Percentiles rank a stretch among this genome's conserved stretches.
These are phyloP conservation scores for Xylaria arbuscula DNA, from an alignment of 2,329 filamentous ascomycete species.

Conservation along the genomic window DNA sequence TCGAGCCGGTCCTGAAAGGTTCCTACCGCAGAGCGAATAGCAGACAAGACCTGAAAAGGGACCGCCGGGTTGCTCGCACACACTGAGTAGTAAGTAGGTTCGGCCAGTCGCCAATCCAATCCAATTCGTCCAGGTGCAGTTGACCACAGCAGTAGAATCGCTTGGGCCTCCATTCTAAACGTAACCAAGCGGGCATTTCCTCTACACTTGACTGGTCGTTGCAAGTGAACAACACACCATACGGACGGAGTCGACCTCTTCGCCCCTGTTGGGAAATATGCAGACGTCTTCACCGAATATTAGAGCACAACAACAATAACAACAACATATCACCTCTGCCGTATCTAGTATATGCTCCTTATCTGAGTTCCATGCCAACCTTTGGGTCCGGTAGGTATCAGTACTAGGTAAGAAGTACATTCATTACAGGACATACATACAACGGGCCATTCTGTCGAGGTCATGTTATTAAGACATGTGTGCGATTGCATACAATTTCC, in stretches of 20 bases:
- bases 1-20: constrained; percentile 28
- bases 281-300: constrained; percentile 34
- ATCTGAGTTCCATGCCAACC: constrained; percentile 17
- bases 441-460: constrained; percentile 21
- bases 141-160: constrained; percentile 29
- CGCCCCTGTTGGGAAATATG: constrained; percentile 30
- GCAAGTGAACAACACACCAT: constrained; percentile 39
- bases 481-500: constrained; percentile 12
- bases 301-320: constrained; percentile 12
- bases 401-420: not conserved
- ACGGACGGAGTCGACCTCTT: constrained; percentile 29
- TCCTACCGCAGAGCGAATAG: constrained; percentile 18
- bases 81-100: constrained; percentile 21
- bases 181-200: constrained; percentile 37
- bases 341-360: too few species aligned
- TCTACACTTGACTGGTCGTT: constrained; percentile 28
- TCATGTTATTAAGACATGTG: constrained; percentile 29
- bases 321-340: constrained; percentile 11
- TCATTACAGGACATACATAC: constrained; percentile 7
- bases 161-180: constrained; percentile 37
- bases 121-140: constrained; percentile 31
- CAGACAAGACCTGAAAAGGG: constrained; percentile 21
- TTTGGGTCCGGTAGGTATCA: not conserved
- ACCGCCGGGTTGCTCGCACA: constrained; percentile 32
- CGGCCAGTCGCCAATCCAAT: constrained; percentile 34